Evolutionary conservation across 2,329 filamentous ascomycete species (phyloP), one percentile per base, ranked within the genome.

Genomic region (Ophiostoma novo-ulmi): DNA sequence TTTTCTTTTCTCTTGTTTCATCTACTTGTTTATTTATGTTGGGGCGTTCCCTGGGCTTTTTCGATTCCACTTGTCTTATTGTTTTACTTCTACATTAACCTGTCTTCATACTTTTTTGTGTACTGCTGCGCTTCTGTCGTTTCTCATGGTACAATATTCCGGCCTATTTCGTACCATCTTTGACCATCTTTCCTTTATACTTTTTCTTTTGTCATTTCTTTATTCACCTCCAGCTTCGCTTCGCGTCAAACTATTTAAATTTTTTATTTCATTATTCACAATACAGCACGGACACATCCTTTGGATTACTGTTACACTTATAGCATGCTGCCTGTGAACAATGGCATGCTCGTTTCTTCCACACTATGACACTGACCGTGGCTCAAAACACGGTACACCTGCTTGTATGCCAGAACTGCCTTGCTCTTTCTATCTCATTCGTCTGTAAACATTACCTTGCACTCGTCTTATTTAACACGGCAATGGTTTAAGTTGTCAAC

Each of bases 21-120:
- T 48, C 44, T n/a, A 48, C 44, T 48, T 17, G 22, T 61, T 17
- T 63, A 26, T 55, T 35, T 63, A 63, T 39, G 63, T 26, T 65
- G 39, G 31, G 41, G 44, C 67, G 67, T 58, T 58, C 35, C n/a
- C 26, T 68, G 31, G 67, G 67, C 35, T 68, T 17, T 44, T 68
- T 64, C 36, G 36, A 65, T 65, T 70, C 31, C 44, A 52, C 26
- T 13, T 52, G 36, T 55, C 44, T 55, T 17, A 67, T 7, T 13
- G 41, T 36, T 61, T 20, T 64, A 17, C n/a, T 10, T 44, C 26
- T 26, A 65, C n/a, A 22, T 67, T 13, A 41, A 36, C 22, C n/a
- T 71, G 20, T 41, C 11, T 5, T 38, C n/a, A n/a, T 67, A 36
- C 14, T 66, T 11, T 11, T 70, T 64, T 31, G 31, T 58, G 10